Evolutionary conservation across 176 grass and related monocot species (phyloP).

Genomic region (Zoysia pacifica): DNA sequence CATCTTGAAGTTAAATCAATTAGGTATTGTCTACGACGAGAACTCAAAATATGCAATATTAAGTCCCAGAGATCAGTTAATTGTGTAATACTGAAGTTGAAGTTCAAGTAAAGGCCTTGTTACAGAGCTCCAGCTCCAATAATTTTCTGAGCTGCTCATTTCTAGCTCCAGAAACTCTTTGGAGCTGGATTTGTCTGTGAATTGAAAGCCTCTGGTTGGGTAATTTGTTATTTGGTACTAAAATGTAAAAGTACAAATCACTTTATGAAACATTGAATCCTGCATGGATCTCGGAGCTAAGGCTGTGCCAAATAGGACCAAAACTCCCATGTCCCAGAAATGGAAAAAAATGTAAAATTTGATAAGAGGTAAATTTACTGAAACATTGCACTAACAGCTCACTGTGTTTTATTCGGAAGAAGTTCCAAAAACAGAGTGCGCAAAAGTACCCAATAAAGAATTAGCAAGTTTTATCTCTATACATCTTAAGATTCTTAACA

Average conservation of each 20-base stretch:
- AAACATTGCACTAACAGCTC: not conserved
- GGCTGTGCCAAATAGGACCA: not conserved
- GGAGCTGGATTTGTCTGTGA: not conserved
- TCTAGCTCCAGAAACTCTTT: not conserved
- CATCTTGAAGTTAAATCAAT: not conserved
- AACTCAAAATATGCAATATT: not conserved
- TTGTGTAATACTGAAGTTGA: not conserved
- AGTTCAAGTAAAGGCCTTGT: not conserved
- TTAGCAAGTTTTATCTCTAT: not conserved
- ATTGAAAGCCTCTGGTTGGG: not conserved
- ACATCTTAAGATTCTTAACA: conserved; percentile 6
- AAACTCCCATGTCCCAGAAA: not conserved
- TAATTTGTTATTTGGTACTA: not conserved
- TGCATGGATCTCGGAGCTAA: not conserved
- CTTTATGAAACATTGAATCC: not conserved
- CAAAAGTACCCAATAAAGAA: not conserved
- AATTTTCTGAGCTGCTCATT: not conserved
- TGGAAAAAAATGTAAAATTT: conserved; percentile 10
- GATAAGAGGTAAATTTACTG: not conserved
- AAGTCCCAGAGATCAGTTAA: not conserved
- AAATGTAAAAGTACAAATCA: not conserved
- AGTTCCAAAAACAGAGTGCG: not conserved
- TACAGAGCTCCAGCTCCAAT: not conserved
- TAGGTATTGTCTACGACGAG: not conserved
- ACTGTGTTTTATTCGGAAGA: not conserved